These are phyloP conservation scores for Eucalyptus marginata DNA, from an alignment of 345 rosid species.

Conservation along the genomic window DNA sequence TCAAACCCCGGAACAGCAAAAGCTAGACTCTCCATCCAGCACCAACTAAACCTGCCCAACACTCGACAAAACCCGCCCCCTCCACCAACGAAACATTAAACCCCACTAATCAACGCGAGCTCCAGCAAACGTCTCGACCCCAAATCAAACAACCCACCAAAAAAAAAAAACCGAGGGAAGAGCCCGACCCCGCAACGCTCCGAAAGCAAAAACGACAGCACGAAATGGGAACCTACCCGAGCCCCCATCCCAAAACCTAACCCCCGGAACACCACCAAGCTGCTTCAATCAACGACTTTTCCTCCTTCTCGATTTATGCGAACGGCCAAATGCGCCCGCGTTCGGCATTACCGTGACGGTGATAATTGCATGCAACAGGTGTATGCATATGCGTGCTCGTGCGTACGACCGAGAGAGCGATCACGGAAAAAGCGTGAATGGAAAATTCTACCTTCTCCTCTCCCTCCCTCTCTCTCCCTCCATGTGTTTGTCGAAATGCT, in stretches of 20 bases:
- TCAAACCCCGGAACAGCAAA: not conserved
- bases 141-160: not conserved
- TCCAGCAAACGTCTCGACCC: not conserved
- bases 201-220: not conserved
- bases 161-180: not conserved
- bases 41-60: not conserved
- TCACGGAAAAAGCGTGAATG: not conserved
- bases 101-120: not conserved
- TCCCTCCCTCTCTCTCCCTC: not conserved
- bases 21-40: not conserved
- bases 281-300: not conserved
- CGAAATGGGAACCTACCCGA: not conserved
- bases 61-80: not conserved
- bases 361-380: slow-evolving; percentile 2
- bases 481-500: not conserved
- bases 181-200: not conserved
- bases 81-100: not conserved
- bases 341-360: not conserved
- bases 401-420: not conserved
- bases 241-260: not conserved
- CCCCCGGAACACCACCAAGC: not conserved
- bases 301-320: not conserved
- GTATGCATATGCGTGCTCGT: not conserved
- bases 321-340: not conserved
- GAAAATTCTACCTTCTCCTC: not conserved